Percentiles rank a stretch among this genome's conserved stretches.
Evolutionary conservation across 225 moss, liverwort and hornwort genomes (phyloP).

Genomic region (Sphagnum tenellum): DNA sequence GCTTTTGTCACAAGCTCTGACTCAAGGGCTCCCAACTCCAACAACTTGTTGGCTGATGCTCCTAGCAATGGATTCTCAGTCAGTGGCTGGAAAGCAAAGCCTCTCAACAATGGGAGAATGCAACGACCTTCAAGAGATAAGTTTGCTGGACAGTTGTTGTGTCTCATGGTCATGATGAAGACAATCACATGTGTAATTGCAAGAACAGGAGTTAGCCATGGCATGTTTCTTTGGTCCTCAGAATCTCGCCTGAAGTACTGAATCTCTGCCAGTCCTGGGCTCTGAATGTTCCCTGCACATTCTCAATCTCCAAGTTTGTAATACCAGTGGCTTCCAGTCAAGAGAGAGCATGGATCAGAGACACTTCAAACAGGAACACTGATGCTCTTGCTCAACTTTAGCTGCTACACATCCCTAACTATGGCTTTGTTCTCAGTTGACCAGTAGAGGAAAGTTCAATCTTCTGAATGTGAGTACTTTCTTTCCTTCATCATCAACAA

Average conservation of each 20-base stretch:
- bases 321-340: neutral
- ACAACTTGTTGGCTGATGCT: conserved; percentile 45
- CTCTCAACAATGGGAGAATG: conserved; percentile 36
- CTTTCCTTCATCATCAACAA: too few species aligned
- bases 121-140: conserved; percentile 23
- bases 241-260: conserved; percentile 9
- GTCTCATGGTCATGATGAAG: conserved; percentile 66
- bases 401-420: too few species aligned
- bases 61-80: conserved; percentile 75
- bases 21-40: conserved; percentile 64
- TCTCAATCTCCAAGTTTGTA: neutral
- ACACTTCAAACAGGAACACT: neutral
- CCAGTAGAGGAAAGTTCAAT: too few species aligned
- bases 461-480: too few species aligned
- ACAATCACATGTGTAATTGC: conserved; percentile 43
- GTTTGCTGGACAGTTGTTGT: conserved; percentile 50
- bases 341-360: neutral
- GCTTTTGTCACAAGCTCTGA: conserved; percentile 48
- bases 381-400: neutral
- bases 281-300: neutral
- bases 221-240: conserved; percentile 12
- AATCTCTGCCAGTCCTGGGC: neutral
- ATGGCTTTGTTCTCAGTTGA: too few species aligned
- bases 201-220: conserved; percentile 59
- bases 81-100: conserved; percentile 70